Percentiles rank a stretch among this genome's conserved stretches.
Conservation (phyloP, 805 yeast genomes). For the Wickerhamomyces kurtzmanii region DNA sequence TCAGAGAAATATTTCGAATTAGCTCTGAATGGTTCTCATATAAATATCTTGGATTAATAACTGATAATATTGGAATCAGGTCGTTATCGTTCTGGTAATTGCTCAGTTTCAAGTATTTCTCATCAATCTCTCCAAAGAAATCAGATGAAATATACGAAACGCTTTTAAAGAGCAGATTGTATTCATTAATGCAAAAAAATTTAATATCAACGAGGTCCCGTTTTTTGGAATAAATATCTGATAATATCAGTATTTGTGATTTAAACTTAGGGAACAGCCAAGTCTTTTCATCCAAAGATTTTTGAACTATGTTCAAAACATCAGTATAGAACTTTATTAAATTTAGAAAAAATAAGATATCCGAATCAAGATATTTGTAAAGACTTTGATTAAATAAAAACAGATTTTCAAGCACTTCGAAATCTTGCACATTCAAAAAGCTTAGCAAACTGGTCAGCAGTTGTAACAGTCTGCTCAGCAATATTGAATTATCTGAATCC, state of each 20-base stretch:
- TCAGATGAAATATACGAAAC: constrained; percentile 8
- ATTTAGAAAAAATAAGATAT: constrained; percentile 7
- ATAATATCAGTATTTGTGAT: constrained; percentile 6
- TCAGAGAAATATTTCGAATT: constrained; percentile 5
- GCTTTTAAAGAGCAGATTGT: constrained; percentile 7
- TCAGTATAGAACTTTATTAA: constrained; percentile 11
- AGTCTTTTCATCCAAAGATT: constrained; percentile 3
- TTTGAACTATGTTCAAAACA: constrained; percentile 6
- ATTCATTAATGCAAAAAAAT: constrained; percentile 8
- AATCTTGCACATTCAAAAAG: constrained; percentile 3
- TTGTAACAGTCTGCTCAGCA: constrained; percentile 7
- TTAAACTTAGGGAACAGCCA: constrained; percentile 10
- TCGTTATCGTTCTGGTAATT: too few relatives aligned
- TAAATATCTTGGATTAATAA: constrained; percentile 10
- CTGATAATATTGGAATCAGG: constrained; percentile 5
- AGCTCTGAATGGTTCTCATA: constrained; percentile 5
- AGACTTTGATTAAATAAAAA: constrained; percentile 6
- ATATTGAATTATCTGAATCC: neutral
- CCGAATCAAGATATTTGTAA: too few relatives aligned
- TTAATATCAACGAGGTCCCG: constrained; percentile 7
- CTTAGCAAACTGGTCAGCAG: constrained; percentile 8
- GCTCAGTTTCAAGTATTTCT: constrained; percentile 3
- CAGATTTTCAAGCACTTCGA: constrained; percentile 8
- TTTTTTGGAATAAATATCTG: constrained; percentile 6
- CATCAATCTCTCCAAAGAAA: constrained; percentile 4